A percentile compares a stretch with the other conserved stretches of the same genome.
Conservation (phyloP, 2,329 filamentous ascomycete genomes). For the Thielaviopsis populi region DNA sequence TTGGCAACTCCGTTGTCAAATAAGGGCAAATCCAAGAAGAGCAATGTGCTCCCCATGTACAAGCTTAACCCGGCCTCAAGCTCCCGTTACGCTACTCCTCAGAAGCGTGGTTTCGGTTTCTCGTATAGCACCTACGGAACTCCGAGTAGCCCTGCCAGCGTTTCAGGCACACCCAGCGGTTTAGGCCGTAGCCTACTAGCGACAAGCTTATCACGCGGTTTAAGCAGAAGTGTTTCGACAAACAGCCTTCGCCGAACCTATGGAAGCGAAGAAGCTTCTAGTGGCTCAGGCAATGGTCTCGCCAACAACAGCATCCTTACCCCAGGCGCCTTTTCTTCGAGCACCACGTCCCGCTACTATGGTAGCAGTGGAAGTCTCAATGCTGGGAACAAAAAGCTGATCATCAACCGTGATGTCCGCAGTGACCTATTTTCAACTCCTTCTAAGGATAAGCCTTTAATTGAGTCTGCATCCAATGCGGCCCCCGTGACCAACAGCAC, state of each 20-base stretch:
- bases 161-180: slow-evolving; percentile 47
- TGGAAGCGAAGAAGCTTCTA: slow-evolving; percentile 49
- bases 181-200: slow-evolving; percentile 50
- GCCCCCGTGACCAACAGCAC: slow-evolving; percentile 21
- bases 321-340: slow-evolving; percentile 69
- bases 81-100: slow-evolving; percentile 66
- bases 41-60: slow-evolving; percentile 69
- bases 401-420: slow-evolving; percentile 77
- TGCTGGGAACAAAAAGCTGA: slow-evolving; percentile 69
- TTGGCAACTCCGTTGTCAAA: slow-evolving; percentile 78
- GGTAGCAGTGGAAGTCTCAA: slow-evolving; percentile 42
- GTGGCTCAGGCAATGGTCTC: background rate
- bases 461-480: slow-evolving; percentile 22
- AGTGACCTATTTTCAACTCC: slow-evolving; percentile 54
- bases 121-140: slow-evolving; percentile 86
- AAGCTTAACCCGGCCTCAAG: slow-evolving; percentile 72
- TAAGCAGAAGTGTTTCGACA: slow-evolving; percentile 78
- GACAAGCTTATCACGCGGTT: slow-evolving; percentile 51
- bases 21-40: slow-evolving; percentile 59
- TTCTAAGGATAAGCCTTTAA: slow-evolving; percentile 34
- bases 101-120: slow-evolving; percentile 79
- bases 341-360: slow-evolving; percentile 46
- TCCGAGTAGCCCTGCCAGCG: slow-evolving; percentile 54
- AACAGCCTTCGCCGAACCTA: slow-evolving; percentile 74
- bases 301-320: slow-evolving; percentile 51